phyloP scores from a whole-genome alignment of 345 rosid genomes.

The Salix brachista region DNA sequence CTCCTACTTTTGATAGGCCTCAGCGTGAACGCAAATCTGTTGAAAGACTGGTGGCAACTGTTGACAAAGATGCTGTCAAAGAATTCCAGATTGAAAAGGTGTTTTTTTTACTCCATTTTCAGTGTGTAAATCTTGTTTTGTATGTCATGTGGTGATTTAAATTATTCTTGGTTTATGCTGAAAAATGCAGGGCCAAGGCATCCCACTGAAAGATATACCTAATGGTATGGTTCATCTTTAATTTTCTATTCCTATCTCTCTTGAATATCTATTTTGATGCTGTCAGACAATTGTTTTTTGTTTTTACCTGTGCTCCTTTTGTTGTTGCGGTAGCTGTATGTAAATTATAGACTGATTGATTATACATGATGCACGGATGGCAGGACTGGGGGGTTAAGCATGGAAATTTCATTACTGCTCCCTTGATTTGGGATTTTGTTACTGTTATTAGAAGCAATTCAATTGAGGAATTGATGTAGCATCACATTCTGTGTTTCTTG shows the following conservation, averaged over 20 bases:
- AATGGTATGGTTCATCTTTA: conserved; percentile 50
- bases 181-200: conserved; percentile 75
- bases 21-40: conserved; percentile 90
- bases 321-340: neutral
- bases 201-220: conserved; percentile 85
- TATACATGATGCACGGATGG: too few species aligned
- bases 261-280: neutral
- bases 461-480: too few species aligned
- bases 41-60: conserved; percentile 80
- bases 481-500: too few species aligned
- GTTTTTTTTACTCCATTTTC: conserved; percentile 8
- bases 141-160: conserved; percentile 5
- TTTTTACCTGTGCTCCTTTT: neutral
- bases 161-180: conserved; percentile 24
- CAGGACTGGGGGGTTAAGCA: too few species aligned
- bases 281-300: neutral
- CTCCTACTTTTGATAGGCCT: conserved; percentile 77
- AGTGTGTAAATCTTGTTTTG: neutral
- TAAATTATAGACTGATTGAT: too few species aligned
- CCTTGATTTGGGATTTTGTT: too few species aligned
- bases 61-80: conserved; percentile 64
- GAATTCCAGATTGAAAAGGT: conserved; percentile 85
- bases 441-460: too few species aligned
- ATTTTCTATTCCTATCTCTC: neutral
- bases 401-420: too few species aligned